Evolutionary conservation across 2,329 filamentous ascomycete species (phyloP).

Genomic region (Nothomitra cinnamomea): DNA sequence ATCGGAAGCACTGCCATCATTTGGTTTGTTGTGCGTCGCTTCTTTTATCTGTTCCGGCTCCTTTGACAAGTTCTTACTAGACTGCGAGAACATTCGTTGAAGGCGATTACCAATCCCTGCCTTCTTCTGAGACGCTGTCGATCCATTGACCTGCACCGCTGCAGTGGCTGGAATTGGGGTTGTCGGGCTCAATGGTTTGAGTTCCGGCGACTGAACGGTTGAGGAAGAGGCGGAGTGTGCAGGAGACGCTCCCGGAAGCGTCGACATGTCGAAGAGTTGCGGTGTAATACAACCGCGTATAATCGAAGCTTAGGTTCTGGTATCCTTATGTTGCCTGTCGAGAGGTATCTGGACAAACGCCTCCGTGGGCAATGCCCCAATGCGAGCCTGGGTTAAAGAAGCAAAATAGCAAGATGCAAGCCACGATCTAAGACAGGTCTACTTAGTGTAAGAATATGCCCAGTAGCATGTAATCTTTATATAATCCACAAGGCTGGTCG

Average conservation of each 20-base stretch:
- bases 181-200: background rate
- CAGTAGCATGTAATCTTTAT: too few species aligned
- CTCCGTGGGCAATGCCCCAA: too few species aligned
- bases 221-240: conserved; percentile 3
- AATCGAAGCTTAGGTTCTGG: background rate
- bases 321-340: too few species aligned
- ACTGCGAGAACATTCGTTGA: conserved; percentile 25
- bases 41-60: conserved; percentile 11
- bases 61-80: conserved; percentile 13
- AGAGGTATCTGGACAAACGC: too few species aligned
- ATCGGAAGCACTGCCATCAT: conserved; percentile 5
- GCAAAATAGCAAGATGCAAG: too few species aligned
- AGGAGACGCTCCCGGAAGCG: background rate
- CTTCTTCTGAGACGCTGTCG: conserved; percentile 15
- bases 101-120: conserved; percentile 23
- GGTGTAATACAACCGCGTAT: background rate
- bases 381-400: too few species aligned
- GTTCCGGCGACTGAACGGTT: background rate
- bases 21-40: conserved; percentile 11
- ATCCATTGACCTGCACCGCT: background rate
- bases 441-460: too few species aligned
- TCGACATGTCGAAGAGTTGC: background rate
- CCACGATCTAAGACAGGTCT: too few species aligned
- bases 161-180: background rate
- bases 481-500: too few species aligned